Evolutionary conservation across 2,329 filamentous ascomycete genomes (phyloP).

Genomic region (Penicillium sumatraense): DNA sequence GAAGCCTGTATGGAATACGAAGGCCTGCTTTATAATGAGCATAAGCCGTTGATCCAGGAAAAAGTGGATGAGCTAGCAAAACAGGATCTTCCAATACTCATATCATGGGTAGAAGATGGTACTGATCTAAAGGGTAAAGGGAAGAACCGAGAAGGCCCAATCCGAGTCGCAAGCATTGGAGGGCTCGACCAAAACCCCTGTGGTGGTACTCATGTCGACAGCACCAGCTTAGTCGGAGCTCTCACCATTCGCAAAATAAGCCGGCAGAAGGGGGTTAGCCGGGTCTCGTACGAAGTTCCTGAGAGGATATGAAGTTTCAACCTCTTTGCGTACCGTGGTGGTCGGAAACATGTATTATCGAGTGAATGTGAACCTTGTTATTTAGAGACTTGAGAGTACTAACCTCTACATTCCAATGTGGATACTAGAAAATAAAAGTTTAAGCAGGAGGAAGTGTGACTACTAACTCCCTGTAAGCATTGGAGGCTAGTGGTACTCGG

Average conservation of each 20-base stretch:
- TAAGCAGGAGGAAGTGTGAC: too few relatives aligned
- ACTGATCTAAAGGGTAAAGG: constrained; percentile 22
- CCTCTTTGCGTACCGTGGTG: too few relatives aligned
- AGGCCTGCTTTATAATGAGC: constrained; percentile 34
- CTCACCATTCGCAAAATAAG: constrained; percentile 34
- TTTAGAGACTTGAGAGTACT: too few relatives aligned
- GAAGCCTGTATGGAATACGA: constrained; percentile 35
- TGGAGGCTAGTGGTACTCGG: too few relatives aligned
- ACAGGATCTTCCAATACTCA: constrained; percentile 24
- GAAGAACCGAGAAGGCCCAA: constrained; percentile 21
- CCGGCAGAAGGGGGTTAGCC: constrained; percentile 34
- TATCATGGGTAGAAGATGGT: constrained; percentile 31
- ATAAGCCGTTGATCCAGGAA: constrained; percentile 32
- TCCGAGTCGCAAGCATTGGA: constrained; percentile 33
- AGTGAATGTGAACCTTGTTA: too few relatives aligned
- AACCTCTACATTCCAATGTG: too few relatives aligned
- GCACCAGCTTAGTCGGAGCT: constrained; percentile 27
- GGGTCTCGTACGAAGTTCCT: constrained; percentile 33
- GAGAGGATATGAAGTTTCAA: too few relatives aligned
- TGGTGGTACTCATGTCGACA: constrained; percentile 35
- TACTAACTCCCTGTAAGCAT: too few relatives aligned
- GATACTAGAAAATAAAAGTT: too few relatives aligned
- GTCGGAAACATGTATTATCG: too few relatives aligned
- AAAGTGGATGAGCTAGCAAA: constrained; percentile 33
- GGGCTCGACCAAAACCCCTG: constrained; percentile 36